Evolutionary conservation across 352 stramenopile genomes (phyloP), one percentile per base, ranked within the genome.

Genomic region (Globisporangium mamillatum): DNA sequence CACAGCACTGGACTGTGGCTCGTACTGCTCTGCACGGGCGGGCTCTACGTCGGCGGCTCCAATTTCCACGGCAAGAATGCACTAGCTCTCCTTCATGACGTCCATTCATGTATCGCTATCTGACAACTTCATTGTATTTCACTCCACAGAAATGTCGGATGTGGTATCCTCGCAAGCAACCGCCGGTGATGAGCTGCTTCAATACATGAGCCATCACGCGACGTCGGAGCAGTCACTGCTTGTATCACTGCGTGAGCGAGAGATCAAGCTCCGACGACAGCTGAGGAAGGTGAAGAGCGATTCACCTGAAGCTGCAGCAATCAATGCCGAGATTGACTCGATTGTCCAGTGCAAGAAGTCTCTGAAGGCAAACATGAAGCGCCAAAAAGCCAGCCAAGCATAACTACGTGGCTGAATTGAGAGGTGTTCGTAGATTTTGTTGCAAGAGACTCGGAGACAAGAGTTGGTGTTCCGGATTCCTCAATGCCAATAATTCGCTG

Each of bases 1-100:
- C 86, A 96, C 73, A 74, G 70, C 24, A 90, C 88, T 12, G 88
- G 88, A 3, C 65, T 94, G 20, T 96, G 88, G 86, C 88, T 96
- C 36, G 84, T 94, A 48, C 64, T 95, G 24, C 74, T 95, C 18
- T 92, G 86, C 63, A 92, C 86, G 0, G 80, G 86, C 34, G 82
- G 83, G 5, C 74, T 92, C 27, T 92, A 92, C 61, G 78, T 92
- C n/a, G 82, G 82, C 7, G 79, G 79, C 4, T 90, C 83, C 9
- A 85, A 76, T 34, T 90, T 89, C 46, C 78, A 89, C 57, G 75
- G 77, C 82, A 54, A 32, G 62, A 65, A 18, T 27, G 7, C 4
- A 53, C 12, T 8, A 7, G 9, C 3, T 63, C 6, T 3, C 12
- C 9, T 27, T 20, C 12, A 14, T 4, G 9, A 52, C 7, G 27